A percentile compares a stretch with the other conserved stretches of the same genome.
Conservation (phyloP, 2,329 filamentous ascomycete genomes). For the Scolecobasidium constrictum region DNA sequence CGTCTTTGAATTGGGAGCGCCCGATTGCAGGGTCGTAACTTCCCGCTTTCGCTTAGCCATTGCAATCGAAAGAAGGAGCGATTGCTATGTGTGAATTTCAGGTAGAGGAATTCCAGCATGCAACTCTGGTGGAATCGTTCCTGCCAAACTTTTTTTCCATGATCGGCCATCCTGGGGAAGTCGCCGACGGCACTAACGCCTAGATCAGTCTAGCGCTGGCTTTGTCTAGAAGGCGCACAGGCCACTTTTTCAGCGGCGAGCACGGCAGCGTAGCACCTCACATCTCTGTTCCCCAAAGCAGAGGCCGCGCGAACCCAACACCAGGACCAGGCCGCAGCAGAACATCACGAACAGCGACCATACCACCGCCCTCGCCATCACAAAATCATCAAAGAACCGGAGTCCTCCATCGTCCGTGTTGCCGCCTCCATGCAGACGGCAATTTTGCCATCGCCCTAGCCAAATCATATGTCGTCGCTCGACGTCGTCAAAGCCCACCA, state of each 20-base stretch:
- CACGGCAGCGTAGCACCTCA: too few relatives aligned
- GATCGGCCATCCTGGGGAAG: too few relatives aligned
- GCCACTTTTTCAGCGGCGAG: too few relatives aligned
- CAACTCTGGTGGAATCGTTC: not conserved
- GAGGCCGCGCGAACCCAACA: too few relatives aligned
- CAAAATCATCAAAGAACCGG: not conserved
- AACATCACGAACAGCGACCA: too few relatives aligned
- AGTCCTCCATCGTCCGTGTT: not conserved
- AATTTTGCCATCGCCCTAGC: constrained; percentile 7
- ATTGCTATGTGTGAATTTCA: too few relatives aligned
- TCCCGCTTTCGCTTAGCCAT: constrained; percentile 17
- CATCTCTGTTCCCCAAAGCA: too few relatives aligned
- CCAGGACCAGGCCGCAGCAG: too few relatives aligned
- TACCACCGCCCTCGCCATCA: constrained; percentile 7
- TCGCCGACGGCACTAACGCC: too few relatives aligned
- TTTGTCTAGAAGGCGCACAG: too few relatives aligned
- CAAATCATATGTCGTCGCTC: constrained; percentile 38
- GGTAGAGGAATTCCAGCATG: not conserved
- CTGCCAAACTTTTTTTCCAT: constrained; percentile 7
- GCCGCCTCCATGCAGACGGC: constrained; percentile 10
- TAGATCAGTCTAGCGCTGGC: too few relatives aligned
- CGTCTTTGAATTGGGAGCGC: constrained; percentile 8
- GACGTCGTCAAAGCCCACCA: constrained; percentile 31
- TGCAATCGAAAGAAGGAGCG: too few relatives aligned
- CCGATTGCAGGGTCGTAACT: constrained; percentile 3